Base-by-base conservation (phyloP, 1,284 basidiomycete genomes). In the Malassezia furfur region DNA sequence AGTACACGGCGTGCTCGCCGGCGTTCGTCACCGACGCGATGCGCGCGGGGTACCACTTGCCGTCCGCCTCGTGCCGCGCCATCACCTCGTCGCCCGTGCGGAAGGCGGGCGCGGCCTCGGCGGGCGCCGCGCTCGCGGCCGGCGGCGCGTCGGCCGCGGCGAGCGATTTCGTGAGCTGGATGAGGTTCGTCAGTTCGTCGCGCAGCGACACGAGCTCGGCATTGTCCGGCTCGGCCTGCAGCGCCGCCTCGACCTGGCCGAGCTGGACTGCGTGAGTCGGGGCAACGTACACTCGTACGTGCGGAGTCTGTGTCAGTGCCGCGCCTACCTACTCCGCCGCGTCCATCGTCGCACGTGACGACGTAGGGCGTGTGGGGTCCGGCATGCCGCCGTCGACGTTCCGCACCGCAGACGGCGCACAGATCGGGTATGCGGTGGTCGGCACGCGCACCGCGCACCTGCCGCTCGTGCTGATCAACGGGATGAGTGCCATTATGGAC, bases 81-180 rank as follows among this genome's bases (percentile, higher is more conserved):
- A 90, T 80, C 71, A 88, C 88, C 61, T 96, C 88, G 75, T 93
- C 89, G 7, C 93, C 91, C n/a, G 89, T 85, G 0, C 40, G 28
- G 30, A 50, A 68, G 10, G 46, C n/a, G 17, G 31, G 21, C 25
- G 10, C 30, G 5, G 17, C 15, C 44, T 48, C 19, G 19, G 19
- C 35, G 14, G 39, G 30, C 36, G 43, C 49, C 30, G 56, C n/a
- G 12, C 5, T 35, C 3, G 21, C 30, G 48, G 9, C 34, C 41
- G 47, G 35, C 17, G 37, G 37, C 5, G 32, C 28, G 22, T 10
- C 28, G 37, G 46, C 34, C 15, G 41, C 55, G 15, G 34, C 15
- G 14, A 65, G 57, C 17, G 62, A 54, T 28, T 63, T 49, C 80
- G 90, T 88, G 65, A 96, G 83, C 30, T 82, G 80, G 74, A 96